Percentiles rank a stretch among this genome's conserved stretches.
phyloP scores from a whole-genome alignment of 768 basidiomycete genomes.

The Pilatotrama ljubarskyi region DNA sequence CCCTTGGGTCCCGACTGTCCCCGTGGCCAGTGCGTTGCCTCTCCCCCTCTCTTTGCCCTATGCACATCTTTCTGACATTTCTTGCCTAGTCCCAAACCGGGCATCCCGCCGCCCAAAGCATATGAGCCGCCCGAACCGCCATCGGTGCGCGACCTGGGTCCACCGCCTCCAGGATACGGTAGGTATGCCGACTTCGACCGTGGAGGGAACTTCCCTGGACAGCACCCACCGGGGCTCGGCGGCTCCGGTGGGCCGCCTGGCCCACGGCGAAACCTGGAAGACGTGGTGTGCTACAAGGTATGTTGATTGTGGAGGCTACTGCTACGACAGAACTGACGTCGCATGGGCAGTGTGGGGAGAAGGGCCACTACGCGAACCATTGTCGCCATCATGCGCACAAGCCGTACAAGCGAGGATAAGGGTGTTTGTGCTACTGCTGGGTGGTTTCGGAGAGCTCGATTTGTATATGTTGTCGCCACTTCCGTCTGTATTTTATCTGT shows the following conservation, averaged over 20 bases:
- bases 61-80: background rate
- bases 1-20: conserved; percentile 87
- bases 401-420: conserved; percentile 21
- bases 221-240: conserved; percentile 28
- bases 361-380: conserved; percentile 94
- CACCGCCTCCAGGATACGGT: conserved; percentile 90
- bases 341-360: conserved; percentile 72
- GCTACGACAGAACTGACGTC: conserved; percentile 1
- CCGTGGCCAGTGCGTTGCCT: conserved; percentile 75
- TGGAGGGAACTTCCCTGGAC: conserved; percentile 30
- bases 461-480: background rate
- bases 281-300: conserved; percentile 88
- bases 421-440: background rate
- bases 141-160: conserved; percentile 77
- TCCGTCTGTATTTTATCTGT: background rate
- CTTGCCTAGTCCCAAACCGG: conserved; percentile 70
- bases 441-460: background rate
- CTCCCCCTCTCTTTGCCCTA: background rate
- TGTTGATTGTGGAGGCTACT: conserved; percentile 21
- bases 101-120: conserved; percentile 63
- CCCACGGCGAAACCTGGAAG: conserved; percentile 72
- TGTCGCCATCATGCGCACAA: conserved; percentile 83
- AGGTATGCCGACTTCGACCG: conserved; percentile 80
- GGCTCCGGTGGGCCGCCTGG: conserved; percentile 38
- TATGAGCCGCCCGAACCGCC: conserved; percentile 79